Evolutionary conservation across 106 monocot species (phyloP).

Genomic region (Allium cepa): DNA sequence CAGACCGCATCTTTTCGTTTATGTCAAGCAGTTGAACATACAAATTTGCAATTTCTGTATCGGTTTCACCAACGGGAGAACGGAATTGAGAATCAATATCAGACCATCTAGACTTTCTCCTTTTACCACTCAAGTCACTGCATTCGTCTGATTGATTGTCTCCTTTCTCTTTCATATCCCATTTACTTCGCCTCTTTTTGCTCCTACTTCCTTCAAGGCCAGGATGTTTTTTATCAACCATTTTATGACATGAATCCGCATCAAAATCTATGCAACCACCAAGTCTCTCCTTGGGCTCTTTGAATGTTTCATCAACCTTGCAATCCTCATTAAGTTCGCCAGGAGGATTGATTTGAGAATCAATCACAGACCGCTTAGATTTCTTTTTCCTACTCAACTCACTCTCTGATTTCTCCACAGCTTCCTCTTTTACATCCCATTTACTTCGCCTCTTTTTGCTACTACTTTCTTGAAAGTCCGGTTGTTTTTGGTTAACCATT

Average conservation of each 20-base stretch:
- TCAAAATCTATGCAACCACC: not conserved
- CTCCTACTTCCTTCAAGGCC: not conserved
- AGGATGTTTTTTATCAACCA: not conserved
- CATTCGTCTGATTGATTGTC: not conserved
- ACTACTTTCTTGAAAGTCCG: not conserved
- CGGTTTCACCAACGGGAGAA: not conserved
- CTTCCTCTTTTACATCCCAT: conserved; percentile 16
- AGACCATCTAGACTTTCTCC: conserved; percentile 20
- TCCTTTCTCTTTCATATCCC: conserved; percentile 13
- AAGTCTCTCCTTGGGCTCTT: not conserved
- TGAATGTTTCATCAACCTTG: not conserved
- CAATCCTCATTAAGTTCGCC: not conserved
- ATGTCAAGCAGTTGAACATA: conserved; percentile 8
- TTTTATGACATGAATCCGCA: no score
- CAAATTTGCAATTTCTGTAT: conserved; percentile 6
- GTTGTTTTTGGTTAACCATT: not conserved
- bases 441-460: conserved; percentile 9
- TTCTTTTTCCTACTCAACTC: not conserved
- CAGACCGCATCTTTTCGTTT: conserved; percentile 3
- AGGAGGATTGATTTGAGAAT: not conserved
- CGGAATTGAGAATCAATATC: conserved; percentile 4
- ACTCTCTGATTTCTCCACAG: not conserved
- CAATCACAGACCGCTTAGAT: not conserved
- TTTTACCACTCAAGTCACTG: not conserved
- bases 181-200: conserved; percentile 12